These are phyloP conservation scores for Aaosphaeria arxii DNA, from an alignment of 2,329 filamentous ascomycete genomes.

Conservation along the genomic window DNA sequence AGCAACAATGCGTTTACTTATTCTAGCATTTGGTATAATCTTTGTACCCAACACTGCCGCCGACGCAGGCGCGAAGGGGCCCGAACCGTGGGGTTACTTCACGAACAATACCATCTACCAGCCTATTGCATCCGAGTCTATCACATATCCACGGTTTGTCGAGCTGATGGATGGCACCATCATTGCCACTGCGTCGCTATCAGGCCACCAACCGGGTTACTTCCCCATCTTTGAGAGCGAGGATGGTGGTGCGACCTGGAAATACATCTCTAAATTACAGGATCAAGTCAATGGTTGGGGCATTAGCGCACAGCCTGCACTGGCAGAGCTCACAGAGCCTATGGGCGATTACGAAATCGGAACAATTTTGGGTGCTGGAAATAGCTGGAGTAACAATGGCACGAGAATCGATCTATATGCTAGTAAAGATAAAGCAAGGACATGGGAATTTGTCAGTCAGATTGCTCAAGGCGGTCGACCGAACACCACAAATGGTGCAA, in stretches of 20 bases:
- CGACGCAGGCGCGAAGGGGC: too few species aligned
- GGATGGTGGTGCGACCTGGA: conserved; percentile 53
- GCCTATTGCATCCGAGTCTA: neutral
- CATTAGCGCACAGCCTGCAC: neutral
- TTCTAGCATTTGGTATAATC: too few species aligned
- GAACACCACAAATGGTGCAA: conserved; percentile 17
- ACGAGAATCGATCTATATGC: conserved; percentile 20
- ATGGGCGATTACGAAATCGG: neutral
- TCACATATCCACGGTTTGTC: neutral
- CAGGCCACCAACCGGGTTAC: conserved; percentile 18
- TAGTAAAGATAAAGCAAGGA: conserved; percentile 15
- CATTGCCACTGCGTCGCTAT: conserved; percentile 13
- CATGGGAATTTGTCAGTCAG: conserved; percentile 18
- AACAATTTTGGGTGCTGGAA: conserved; percentile 44
- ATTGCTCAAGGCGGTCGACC: conserved; percentile 14
- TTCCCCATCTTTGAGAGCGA: conserved; percentile 42
- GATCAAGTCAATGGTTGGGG: neutral
- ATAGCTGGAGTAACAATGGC: conserved; percentile 46
- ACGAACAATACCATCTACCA: neutral
- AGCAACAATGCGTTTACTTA: too few species aligned
- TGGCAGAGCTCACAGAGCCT: neutral
- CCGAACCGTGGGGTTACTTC: neutral
- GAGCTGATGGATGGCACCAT: conserved; percentile 11
- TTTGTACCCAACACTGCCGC: too few species aligned
- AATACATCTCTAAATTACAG: conserved; percentile 24